Evolutionary conservation across 768 basidiomycete species (phyloP).

Genomic region (Suillus weaverae): DNA sequence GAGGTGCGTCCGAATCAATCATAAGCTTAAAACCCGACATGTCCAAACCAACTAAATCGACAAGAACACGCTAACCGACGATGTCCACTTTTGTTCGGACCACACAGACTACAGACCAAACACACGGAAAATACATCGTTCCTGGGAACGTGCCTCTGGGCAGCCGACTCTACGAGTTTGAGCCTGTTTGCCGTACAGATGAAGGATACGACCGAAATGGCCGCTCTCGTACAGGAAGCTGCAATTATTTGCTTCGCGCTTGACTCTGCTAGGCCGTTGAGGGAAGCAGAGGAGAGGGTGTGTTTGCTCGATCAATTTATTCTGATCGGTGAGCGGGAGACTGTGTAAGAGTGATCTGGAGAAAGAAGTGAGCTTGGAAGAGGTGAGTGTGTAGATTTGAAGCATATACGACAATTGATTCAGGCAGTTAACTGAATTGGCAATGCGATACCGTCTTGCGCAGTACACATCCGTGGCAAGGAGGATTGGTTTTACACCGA

Average conservation of each 20-base stretch:
- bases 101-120: background rate
- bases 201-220: background rate
- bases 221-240: background rate
- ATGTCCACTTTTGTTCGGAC: background rate
- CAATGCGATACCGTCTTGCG: background rate
- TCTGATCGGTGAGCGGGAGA: background rate
- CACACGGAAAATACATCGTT: background rate
- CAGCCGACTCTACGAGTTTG: background rate
- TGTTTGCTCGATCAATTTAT: background rate
- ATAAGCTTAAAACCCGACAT: background rate
- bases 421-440: background rate
- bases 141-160: background rate
- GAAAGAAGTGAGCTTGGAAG: background rate
- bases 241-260: background rate
- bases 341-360: background rate
- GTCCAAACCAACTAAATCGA: background rate
- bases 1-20: background rate
- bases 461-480: background rate
- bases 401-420: background rate
- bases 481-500: background rate
- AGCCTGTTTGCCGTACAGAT: background rate
- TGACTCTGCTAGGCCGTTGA: background rate
- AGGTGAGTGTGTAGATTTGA: background rate
- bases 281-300: background rate
- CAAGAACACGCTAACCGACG: background rate